Evolutionary conservation across 1,284 basidiomycete genomes (phyloP).

Genomic region (Apiotrichum veenhuisii): DNA sequence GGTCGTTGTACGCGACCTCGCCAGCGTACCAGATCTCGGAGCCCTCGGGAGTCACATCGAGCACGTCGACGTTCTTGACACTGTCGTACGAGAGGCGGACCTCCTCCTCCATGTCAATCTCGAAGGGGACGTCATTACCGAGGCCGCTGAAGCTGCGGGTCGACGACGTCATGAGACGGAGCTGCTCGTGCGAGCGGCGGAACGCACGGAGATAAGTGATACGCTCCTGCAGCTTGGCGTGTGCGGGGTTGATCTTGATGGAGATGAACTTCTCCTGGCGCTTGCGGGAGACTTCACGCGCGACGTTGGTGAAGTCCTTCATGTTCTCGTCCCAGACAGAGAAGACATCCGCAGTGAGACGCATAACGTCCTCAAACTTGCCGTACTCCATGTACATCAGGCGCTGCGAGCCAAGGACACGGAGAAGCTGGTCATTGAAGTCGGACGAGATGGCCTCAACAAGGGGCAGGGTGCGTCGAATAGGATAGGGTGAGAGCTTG

Average conservation of each 20-base stretch:
- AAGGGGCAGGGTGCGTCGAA: slow-evolving; percentile 87
- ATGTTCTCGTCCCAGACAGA: slow-evolving; percentile 93
- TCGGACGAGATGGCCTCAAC: slow-evolving; percentile 97
- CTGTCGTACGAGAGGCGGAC: slow-evolving; percentile 92
- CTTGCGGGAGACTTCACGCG: slow-evolving; percentile 89
- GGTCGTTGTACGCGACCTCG: slow-evolving; percentile 95
- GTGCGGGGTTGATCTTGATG: slow-evolving; percentile 89
- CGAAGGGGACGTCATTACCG: slow-evolving; percentile 63
- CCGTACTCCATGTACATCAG: slow-evolving; percentile 91
- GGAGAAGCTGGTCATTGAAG: slow-evolving; percentile 90
- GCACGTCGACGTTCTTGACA: slow-evolving; percentile 90
- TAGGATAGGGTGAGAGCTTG: slow-evolving; percentile 90
- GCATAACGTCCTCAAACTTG: slow-evolving; percentile 82
- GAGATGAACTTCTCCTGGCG: slow-evolving; percentile 92
- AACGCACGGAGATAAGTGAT: slow-evolving; percentile 84
- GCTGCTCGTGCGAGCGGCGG: slow-evolving; percentile 95
- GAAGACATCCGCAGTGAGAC: slow-evolving; percentile 77
- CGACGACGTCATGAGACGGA: slow-evolving; percentile 94
- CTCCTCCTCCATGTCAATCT: slow-evolving; percentile 88
- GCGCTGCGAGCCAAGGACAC: slow-evolving; percentile 82
- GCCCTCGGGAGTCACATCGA: slow-evolving; percentile 91
- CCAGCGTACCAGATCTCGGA: slow-evolving; percentile 98
- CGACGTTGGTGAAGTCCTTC: slow-evolving; percentile 97
- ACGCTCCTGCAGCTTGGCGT: slow-evolving; percentile 86
- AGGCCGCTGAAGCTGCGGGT: slow-evolving; percentile 79